A percentile compares a stretch with the other conserved stretches of the same genome.
These are phyloP conservation scores for Penicillium sp. DNA, from an alignment of 2,329 filamentous ascomycete species.

Conservation along the genomic window DNA sequence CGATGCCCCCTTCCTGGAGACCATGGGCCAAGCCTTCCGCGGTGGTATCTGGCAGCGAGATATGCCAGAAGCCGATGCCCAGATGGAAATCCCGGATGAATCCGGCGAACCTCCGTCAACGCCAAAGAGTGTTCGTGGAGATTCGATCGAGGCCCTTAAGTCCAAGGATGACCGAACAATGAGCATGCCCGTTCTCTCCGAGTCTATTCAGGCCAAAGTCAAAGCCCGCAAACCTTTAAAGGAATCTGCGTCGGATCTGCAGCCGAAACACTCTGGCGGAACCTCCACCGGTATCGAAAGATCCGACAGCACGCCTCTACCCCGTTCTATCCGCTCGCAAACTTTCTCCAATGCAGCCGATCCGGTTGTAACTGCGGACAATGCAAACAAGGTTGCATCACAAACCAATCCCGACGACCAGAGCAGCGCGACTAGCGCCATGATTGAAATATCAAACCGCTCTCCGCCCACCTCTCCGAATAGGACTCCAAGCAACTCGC, in stretches of 20 bases:
- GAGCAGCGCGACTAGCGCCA: constrained; percentile 60
- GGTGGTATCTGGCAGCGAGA: constrained; percentile 74
- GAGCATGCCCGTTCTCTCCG: constrained; percentile 34
- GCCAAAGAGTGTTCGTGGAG: constrained; percentile 17
- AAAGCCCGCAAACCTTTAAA: constrained; percentile 31
- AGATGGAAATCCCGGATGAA: constrained; percentile 39
- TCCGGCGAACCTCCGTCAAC: constrained; percentile 24
- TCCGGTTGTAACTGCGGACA: constrained; percentile 66
- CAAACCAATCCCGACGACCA: constrained; percentile 57
- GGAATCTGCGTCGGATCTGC: constrained; percentile 23
- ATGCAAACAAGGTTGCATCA: constrained; percentile 61
- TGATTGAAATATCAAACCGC: constrained; percentile 66
- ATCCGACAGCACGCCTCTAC: constrained; percentile 44
- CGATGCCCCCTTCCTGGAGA: constrained; percentile 86
- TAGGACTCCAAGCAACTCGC: constrained; percentile 48
- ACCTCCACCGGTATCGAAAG: constrained; percentile 34
- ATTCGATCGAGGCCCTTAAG: constrained; percentile 29
- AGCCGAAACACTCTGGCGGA: constrained; percentile 18
- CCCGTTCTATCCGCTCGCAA: constrained; percentile 58
- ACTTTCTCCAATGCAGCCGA: constrained; percentile 63
- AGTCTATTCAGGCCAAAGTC: constrained; percentile 21
- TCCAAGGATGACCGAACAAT: constrained; percentile 35
- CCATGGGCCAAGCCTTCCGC: constrained; percentile 71
- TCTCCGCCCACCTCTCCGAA: constrained; percentile 57
- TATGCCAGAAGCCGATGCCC: constrained; percentile 41